Evolutionary conservation across 164 flowering plant species (phyloP).

Genomic region (Euptelea pleiosperma): DNA sequence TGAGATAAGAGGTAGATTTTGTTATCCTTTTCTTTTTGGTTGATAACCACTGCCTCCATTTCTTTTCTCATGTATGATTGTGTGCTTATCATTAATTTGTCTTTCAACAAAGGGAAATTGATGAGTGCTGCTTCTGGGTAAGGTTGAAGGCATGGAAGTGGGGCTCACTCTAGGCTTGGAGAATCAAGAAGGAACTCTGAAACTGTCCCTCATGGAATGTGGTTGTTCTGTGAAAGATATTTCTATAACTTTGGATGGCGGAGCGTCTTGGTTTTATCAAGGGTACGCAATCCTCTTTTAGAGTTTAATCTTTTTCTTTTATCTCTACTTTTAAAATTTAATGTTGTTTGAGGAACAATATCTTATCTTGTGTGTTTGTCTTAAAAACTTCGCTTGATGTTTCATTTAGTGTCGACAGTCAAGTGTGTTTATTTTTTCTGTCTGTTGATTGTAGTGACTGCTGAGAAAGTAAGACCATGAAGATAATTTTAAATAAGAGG

Average conservation of each 20-base stretch:
- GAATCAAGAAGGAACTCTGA: slow-evolving; percentile 58
- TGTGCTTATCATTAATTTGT: slow-evolving; percentile 11
- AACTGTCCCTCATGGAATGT: slow-evolving; percentile 55
- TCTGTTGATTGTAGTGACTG: too few species aligned
- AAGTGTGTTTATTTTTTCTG: too few species aligned
- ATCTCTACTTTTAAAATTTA: background rate
- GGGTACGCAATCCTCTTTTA: slow-evolving; percentile 44
- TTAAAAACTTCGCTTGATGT: too few species aligned
- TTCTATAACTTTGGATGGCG: slow-evolving; percentile 74
- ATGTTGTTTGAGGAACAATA: too few species aligned
- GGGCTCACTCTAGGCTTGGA: slow-evolving; percentile 68
- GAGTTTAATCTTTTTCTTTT: too few species aligned
- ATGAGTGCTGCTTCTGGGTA: slow-evolving; percentile 28
- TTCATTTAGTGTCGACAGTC: too few species aligned
- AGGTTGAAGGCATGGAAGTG: slow-evolving; percentile 92
- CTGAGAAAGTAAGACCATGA: too few species aligned
- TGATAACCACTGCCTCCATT: background rate
- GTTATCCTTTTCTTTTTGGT: background rate
- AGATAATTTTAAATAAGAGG: too few species aligned
- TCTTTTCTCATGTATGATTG: slow-evolving; percentile 1
- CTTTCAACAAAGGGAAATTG: slow-evolving; percentile 21
- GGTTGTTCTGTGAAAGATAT: slow-evolving; percentile 69
- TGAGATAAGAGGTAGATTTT: too few species aligned
- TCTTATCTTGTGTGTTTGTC: too few species aligned
- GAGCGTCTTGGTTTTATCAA: slow-evolving; percentile 98